phyloP scores from a whole-genome alignment of 495 filamentous ascomycete genomes.

The Daldinia caldariorum region DNA sequence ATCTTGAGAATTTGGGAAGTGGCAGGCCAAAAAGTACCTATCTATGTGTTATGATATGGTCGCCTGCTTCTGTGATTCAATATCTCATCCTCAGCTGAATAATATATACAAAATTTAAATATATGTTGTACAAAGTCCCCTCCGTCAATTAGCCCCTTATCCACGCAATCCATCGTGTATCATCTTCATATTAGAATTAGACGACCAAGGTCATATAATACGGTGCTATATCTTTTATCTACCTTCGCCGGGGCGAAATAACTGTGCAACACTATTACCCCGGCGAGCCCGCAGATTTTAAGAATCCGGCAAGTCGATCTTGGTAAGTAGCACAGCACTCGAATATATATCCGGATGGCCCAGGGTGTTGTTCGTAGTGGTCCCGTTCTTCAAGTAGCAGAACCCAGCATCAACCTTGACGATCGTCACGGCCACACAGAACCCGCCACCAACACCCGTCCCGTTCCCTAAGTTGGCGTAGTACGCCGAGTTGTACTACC shows the following conservation, averaged over 20 bases:
- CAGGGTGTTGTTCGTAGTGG: constrained; percentile 47
- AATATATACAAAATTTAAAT: not conserved
- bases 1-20: not conserved
- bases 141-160: not conserved
- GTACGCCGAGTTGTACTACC: constrained; percentile 47
- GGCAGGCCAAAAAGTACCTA: not conserved
- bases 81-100: not conserved
- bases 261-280: not conserved
- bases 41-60: not conserved
- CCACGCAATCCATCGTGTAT: not conserved
- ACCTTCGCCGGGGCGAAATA: not conserved
- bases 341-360: constrained; percentile 40
- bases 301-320: constrained; percentile 7
- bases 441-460: constrained; percentile 40
- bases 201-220: not conserved
- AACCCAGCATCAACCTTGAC: constrained; percentile 44
- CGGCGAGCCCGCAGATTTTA: not conserved
- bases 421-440: constrained; percentile 47
- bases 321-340: constrained; percentile 44
- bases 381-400: constrained; percentile 54
- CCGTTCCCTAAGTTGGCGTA: constrained; percentile 26
- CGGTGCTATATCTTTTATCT: not conserved
- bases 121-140: not conserved
- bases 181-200: not conserved
- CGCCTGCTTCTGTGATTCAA: not conserved